A percentile compares a stretch with the other conserved stretches of the same genome.
These are phyloP conservation scores for Amoebophrya sp. DNA, from an alignment of 169 alveolate species.

Conservation along the genomic window DNA sequence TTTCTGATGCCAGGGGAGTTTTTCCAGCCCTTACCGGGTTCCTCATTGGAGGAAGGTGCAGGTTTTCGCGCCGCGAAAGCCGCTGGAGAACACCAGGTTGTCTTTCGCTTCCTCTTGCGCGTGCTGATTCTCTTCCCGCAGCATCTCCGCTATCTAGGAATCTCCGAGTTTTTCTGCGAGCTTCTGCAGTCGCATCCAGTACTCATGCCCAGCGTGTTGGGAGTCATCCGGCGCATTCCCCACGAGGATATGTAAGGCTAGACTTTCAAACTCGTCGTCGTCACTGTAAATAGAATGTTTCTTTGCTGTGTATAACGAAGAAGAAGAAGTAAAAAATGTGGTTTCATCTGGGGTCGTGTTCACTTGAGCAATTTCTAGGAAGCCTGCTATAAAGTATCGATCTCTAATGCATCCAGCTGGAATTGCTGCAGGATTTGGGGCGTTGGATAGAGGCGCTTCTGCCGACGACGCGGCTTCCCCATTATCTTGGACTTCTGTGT, in stretches of 20 bases:
- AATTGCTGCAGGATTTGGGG: too few species aligned
- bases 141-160: not conserved
- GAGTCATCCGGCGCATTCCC: not conserved
- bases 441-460: too few species aligned
- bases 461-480: too few species aligned
- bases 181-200: not conserved
- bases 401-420: too few species aligned
- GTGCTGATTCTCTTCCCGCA: constrained; percentile 31
- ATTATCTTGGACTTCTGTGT: not conserved
- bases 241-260: too few species aligned
- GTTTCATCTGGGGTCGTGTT: too few species aligned
- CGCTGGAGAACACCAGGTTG: constrained; percentile 45
- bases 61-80: not conserved
- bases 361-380: too few species aligned
- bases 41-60: not conserved
- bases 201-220: not conserved
- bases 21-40: not conserved
- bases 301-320: too few species aligned
- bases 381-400: too few species aligned
- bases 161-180: not conserved
- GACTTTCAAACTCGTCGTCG: too few species aligned
- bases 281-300: too few species aligned
- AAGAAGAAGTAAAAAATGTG: too few species aligned
- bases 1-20: not conserved
- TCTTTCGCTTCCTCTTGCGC: constrained; percentile 44